Base-by-base conservation (phyloP, 2,329 filamentous ascomycete genomes). In the Dryadomyces sulphureus region DNA sequence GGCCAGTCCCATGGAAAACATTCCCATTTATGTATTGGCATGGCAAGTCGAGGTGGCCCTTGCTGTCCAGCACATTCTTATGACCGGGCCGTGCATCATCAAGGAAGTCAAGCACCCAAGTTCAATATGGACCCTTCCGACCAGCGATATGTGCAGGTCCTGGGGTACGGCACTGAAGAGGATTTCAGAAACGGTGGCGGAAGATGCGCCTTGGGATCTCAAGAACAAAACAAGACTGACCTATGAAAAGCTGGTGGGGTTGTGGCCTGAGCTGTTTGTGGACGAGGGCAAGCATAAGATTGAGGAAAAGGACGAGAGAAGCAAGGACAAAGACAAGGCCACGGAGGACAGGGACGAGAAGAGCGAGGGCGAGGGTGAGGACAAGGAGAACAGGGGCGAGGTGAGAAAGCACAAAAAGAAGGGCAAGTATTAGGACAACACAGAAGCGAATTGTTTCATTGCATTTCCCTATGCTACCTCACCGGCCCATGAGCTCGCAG, bases 401-500 rank as follows among this genome's bases (percentile, higher is more conserved):
- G 4, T 8, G 11, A 12, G 27, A 32, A 32, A 12, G 27, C 27
- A 32, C 16, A 32, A 14, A 32, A n/a, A n/a, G n/a, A n/a, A n/a
- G n/a, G n/a, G n/a, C n/a, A n/a, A n/a, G n/a, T n/a, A n/a, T n/a
- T n/a, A n/a, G n/a, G n/a, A n/a, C n/a, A n/a, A n/a, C n/a, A n/a
- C n/a, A n/a, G n/a, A n/a, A n/a, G n/a, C n/a, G n/a, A n/a, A n/a
- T n/a, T n/a, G n/a, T 32, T 14, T 14, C 9, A 8, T 14, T 32
- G 27, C 27, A n/a, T 14, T 7, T 32, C 6, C 16, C 34, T n/a
- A 19, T 12, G 4, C 34, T n/a, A 3, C n/a, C 34, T 36, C 34
- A 40, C 38, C 20, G 38, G 27, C 41, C 20, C 63, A 66, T 67
- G 54, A 96, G 65, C 60, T 94, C 90, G 25, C 86, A 89, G 0